Evolutionary conservation across 495 filamentous ascomycete genomes (phyloP).

Genomic region (Trichoderma asperelloides): DNA sequence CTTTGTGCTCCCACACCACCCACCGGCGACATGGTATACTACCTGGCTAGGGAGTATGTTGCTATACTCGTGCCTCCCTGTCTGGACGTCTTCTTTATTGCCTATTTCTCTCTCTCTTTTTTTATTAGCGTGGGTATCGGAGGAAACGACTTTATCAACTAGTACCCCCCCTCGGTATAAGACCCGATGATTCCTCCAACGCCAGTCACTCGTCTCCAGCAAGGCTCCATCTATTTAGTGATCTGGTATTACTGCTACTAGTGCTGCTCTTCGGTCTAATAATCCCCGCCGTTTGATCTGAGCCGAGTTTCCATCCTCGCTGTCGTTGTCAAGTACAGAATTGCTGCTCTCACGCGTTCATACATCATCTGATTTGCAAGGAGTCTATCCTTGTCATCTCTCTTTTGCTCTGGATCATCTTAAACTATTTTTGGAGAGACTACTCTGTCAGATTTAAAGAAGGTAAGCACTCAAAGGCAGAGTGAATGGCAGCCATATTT

Average conservation of each 20-base stretch:
- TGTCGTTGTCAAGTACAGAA: neutral
- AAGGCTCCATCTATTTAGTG: slow-evolving; percentile 5
- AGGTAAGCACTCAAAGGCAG: neutral
- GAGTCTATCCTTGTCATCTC: neutral
- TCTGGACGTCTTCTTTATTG: neutral
- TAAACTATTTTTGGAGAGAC: neutral
- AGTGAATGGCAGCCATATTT: neutral
- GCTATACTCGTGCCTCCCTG: neutral
- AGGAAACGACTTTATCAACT: neutral
- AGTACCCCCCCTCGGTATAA: slow-evolving; percentile 3
- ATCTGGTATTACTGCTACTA: neutral
- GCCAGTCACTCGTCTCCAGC: slow-evolving; percentile 1
- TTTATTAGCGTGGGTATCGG: neutral
- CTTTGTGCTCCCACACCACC: neutral
- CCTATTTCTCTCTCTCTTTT: neutral
- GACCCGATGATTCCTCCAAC: slow-evolving; percentile 4
- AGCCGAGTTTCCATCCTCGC: neutral
- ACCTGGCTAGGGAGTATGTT: neutral
- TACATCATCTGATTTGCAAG: neutral
- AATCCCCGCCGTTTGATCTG: neutral
- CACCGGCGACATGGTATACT: neutral
- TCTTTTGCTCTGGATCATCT: neutral
- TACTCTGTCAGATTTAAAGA: neutral
- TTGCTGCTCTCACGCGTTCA: neutral
- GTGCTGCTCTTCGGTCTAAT: neutral